Evolutionary conservation across 345 rosid species (phyloP), one percentile per base, ranked within the genome.

Genomic region (Lumnitzera littorea): DNA sequence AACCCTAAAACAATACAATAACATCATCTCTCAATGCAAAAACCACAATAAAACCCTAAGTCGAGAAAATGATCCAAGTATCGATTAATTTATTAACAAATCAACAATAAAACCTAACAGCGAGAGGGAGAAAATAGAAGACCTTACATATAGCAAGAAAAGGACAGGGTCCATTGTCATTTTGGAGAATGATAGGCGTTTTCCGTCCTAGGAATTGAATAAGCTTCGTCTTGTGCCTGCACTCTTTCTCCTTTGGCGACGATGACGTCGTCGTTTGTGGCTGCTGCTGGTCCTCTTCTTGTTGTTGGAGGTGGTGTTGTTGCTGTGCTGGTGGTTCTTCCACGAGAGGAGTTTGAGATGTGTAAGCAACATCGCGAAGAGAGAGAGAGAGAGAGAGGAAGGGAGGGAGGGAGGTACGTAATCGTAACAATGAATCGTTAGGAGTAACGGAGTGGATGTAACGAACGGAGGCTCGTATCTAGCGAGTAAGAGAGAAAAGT

Each of bases 151-250:
- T 94, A 68, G 99, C 99, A 43, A 94, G 87, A 46, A 94, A 80
- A 73, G 99, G 99, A 64, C 99, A 94, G 54, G 99, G 97, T 63
- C 99, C 99, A 74, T 94, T 94, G 74, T 90, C 97, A 77, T 90
- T 94, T 65, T 94, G 97, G 66, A 94, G 97, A 62, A 94, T 64
- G 71, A 94, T 80, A 15, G 97, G 97, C 54, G 96, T 90, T 52
- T 79, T 74, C 55, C 97, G 83, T 24, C 97, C 97, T 31, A 90
- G 73, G 75, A 94, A 90, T 76, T 84, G 87, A 58, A 94, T 77
- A 64, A 81, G 75, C 76, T 94, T 94, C 46, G 95, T 84, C 77
- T 78, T 88, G 71, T 94, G 76, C 51, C 78, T 48, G 66, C 83
- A 76, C 72, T 87, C 96, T 55, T 78, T 81, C 62, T 67, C 70